Base-by-base conservation (phyloP, 140 eudicot species). In the Ambrosia hybrid region DNA sequence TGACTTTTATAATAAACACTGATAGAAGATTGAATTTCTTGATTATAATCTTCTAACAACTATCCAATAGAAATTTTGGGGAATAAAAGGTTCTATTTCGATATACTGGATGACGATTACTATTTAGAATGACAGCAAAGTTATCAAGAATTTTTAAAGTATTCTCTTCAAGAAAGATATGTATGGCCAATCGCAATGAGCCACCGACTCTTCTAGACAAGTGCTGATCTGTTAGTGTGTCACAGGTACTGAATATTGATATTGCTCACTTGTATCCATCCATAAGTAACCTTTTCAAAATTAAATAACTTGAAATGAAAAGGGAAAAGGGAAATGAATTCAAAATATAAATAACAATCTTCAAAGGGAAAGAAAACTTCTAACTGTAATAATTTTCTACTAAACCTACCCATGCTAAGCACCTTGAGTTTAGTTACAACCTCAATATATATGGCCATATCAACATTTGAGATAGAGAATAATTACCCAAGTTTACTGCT, bases 91-190 rank as follows among this genome's bases (percentile, higher is more conserved):
- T 13, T 78, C 81, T 59, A 63, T 69, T 74, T 70, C 72, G 37
- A 48, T 75, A 80, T 73, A 71, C 82, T 36, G 79, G 87, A 72
- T 75, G 84, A 67, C 70, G 78, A 55, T 79, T 53, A 60, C 76
- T 59, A 67, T 73, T 66, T 64, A 63, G 78, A 73, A 80, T 80
- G 80, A 43, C 57, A 61, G 77, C 49, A 69, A 65, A 77, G 82
- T 66, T 57, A 51, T 30, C 9, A 69, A 75, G 63, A 79, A 67
- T 68, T 68, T 52, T 34, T 43, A 6, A 62, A 72, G 49, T 76
- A 73, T 78, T 83, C 80, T 8, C 65, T 59, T 41, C 43, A 43
- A 11, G 65, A 70, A 76, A 71, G 76, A 76, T 72, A 66, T 17
- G 74, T 6, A 59, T 43, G 65, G 57, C 84, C 73, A 68, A 74